Base-by-base conservation (phyloP, 2,329 filamentous ascomycete genomes). In the Aspergillus sp. region DNA sequence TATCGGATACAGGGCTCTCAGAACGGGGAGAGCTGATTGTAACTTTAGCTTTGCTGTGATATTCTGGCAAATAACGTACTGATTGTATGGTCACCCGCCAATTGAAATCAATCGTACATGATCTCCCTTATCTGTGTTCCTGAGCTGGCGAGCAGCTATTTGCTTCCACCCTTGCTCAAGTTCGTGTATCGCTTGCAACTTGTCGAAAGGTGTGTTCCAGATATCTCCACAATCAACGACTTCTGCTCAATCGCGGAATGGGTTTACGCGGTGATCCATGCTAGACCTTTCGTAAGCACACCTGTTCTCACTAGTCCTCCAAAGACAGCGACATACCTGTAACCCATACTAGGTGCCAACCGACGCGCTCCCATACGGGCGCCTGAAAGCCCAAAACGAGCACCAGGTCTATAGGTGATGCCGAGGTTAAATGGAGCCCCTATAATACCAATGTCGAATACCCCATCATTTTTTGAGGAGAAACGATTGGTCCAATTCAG, bases 21-120 rank as follows among this genome's bases (percentile, higher is more conserved):
- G 47, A n/a, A 54, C 53, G 0, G 61, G 60, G 1, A 64, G 51
- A 5, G 54, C 53, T 30, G 60, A 60, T 7, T 53, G 55, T 43
- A 62, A 58, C 15, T 61, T 60, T 1, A 60, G 59, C 5, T 59
- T 60, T 9, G 62, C 33, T 38, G 45, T 57, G 12, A 62, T 45
- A 13, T 61, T 49, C 0, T 53, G 49, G 1, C 55, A 53, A 17
- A 12, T 4, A 17, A 41, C 20, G 9, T 20, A 20, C 38, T 41
- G 38, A 10, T 41, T 12, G 38, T 41, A 22, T 41, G 9, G 12
- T 19, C 38, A 7, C 38, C 38, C 20, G 5, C 17, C 38, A 41
- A 41, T 41, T 4, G 15, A 19, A 19, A 41, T 20, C 9, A 20
- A 19, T 6, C 19, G 10, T n/a, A 41, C 12, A 20, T 12, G 38